A percentile compares a stretch with the other conserved stretches of the same genome.
Conservation (phyloP, 805 yeast genomes). For the Kuraishia borneana region DNA sequence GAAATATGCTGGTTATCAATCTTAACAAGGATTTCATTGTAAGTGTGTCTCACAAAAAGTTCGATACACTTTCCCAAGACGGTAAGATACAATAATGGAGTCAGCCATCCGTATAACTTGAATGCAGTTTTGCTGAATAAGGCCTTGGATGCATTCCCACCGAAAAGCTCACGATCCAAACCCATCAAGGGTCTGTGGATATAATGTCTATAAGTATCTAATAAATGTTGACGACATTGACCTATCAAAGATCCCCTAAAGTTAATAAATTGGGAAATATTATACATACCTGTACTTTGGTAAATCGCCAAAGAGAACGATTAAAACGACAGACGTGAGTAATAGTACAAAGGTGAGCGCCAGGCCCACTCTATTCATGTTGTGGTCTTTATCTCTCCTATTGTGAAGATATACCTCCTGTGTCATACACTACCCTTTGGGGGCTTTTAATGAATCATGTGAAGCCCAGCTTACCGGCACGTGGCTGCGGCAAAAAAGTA, state of each 20-base stretch:
- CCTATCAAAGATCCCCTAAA: conserved; percentile 13
- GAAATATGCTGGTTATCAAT: conserved; percentile 2
- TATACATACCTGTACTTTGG: conserved; percentile 18
- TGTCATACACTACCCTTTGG: no score
- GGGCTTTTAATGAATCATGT: no score
- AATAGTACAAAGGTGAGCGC: conserved; percentile 4
- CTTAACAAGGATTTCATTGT: conserved; percentile 4
- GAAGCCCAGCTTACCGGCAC: no score
- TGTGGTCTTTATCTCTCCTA: no score
- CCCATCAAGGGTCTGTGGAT: conserved; percentile 3
- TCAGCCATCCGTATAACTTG: conserved; percentile 26
- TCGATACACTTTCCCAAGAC: conserved; percentile 19
- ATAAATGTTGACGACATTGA: conserved; percentile 10
- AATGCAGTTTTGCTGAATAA: conserved; percentile 4
- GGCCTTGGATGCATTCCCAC: conserved; percentile 10
- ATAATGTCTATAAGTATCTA: conserved; percentile 1
- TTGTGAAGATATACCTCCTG: no score
- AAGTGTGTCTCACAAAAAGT: conserved; percentile 13
- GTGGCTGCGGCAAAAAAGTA: no score
- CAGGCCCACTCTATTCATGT: background rate
- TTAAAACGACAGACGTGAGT: conserved; percentile 11
- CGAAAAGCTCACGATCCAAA: conserved; percentile 13
- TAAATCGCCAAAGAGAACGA: conserved; percentile 36
- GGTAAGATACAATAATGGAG: conserved; percentile 28
- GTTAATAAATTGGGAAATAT: background rate